Conservation (phyloP, 352 stramenopile genomes). For the Peronospora belbahrii region DNA sequence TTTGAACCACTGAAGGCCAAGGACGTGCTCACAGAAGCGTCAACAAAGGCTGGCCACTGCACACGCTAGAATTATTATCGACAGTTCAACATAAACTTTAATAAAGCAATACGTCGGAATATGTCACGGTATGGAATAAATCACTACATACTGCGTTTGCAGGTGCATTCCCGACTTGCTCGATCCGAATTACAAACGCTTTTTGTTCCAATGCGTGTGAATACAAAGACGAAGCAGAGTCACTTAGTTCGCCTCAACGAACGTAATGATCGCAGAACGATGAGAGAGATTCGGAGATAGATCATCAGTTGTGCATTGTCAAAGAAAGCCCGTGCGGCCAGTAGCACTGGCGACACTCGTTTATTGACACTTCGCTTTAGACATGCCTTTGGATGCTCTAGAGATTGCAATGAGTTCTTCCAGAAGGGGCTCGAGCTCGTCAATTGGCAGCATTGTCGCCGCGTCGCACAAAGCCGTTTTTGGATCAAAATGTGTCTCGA, state of each 20-base stretch:
- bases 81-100: too few relatives aligned
- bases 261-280: conserved; percentile 76
- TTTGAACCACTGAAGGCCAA: too few relatives aligned
- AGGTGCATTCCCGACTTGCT: too few relatives aligned
- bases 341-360: conserved; percentile 17
- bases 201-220: too few relatives aligned
- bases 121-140: too few relatives aligned
- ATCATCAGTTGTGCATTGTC: conserved; percentile 57
- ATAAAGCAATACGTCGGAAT: too few relatives aligned
- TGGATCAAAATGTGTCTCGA: conserved; percentile 82
- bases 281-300: conserved; percentile 63
- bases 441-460: conserved; percentile 66
- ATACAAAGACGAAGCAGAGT: conserved; percentile 37
- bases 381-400: conserved; percentile 37
- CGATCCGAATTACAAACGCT: too few relatives aligned
- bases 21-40: too few relatives aligned
- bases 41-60: too few relatives aligned
- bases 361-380: conserved; percentile 2
- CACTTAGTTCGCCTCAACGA: conserved; percentile 65
- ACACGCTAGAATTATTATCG: too few relatives aligned
- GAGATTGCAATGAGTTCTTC: conserved; percentile 72
- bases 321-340: conserved; percentile 69
- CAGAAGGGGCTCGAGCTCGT: conserved; percentile 55
- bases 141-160: too few relatives aligned
- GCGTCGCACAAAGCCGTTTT: conserved; percentile 53